Evolutionary conservation across 805 yeast species (phyloP).

Genomic region (Cyberlindnera meyerae): DNA sequence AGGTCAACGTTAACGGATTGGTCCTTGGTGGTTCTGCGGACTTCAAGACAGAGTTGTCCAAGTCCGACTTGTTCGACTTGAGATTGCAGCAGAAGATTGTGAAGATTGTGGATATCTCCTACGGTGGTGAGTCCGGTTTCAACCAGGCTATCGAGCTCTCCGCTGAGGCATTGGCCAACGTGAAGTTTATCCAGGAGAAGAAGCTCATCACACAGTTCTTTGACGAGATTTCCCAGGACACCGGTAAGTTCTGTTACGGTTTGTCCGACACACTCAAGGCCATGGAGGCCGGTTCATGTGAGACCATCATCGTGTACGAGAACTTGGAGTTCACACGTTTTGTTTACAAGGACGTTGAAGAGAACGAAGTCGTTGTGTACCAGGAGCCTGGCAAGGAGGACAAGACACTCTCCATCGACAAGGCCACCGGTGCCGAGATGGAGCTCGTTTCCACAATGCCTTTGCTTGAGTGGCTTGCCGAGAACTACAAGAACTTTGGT

Average conservation of each 20-base stretch:
- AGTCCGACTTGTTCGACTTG: constrained; percentile 87
- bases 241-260: constrained; percentile 97
- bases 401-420: constrained; percentile 74
- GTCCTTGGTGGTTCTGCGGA: constrained; percentile 99
- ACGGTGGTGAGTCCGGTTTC: constrained; percentile 99
- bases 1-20: constrained; percentile 89
- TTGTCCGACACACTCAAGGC: constrained; percentile 96
- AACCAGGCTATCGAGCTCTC: constrained; percentile 98
- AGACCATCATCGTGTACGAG: constrained; percentile 87
- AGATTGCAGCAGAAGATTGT: constrained; percentile 85
- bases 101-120: constrained; percentile 92
- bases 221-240: constrained; percentile 95
- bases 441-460: constrained; percentile 82
- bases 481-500: constrained; percentile 90
- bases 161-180: constrained; percentile 95
- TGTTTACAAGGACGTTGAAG: constrained; percentile 79
- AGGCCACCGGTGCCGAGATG: constrained; percentile 85
- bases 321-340: constrained; percentile 83
- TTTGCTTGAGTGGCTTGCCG: constrained; percentile 96
- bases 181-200: constrained; percentile 97
- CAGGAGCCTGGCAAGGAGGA: constrained; percentile 70
- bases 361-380: constrained; percentile 66
- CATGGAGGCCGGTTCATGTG: constrained; percentile 93
- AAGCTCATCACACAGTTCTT: constrained; percentile 87
- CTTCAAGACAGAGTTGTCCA: constrained; percentile 90